A percentile compares a stretch with the other conserved stretches of the same genome.
Evolutionary conservation across 352 stramenopile species (phyloP).

Genomic region (Globisporangium paroecandrum): DNA sequence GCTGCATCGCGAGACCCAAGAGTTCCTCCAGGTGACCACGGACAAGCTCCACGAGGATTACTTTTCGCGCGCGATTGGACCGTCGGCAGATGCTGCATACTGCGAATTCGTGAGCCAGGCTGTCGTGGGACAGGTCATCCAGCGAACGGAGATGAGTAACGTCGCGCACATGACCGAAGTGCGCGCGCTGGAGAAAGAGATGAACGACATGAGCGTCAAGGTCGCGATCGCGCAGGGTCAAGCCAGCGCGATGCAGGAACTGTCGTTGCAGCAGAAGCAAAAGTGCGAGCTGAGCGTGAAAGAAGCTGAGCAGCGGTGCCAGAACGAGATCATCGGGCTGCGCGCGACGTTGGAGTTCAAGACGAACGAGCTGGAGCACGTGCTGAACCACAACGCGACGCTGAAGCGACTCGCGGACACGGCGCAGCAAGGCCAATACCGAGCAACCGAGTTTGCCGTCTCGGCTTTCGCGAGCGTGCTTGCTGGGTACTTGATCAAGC

Average conservation of each 20-base stretch:
- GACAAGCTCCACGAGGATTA: constrained; percentile 55
- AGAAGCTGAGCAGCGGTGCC: constrained; percentile 72
- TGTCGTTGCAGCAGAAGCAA: constrained; percentile 70
- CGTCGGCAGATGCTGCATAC: constrained; percentile 78
- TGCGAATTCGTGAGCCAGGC: constrained; percentile 80
- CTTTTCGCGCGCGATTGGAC: constrained; percentile 54
- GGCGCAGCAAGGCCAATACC: constrained; percentile 81
- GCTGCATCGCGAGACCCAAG: constrained; percentile 65
- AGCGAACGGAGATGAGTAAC: constrained; percentile 74
- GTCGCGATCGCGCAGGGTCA: constrained; percentile 79
- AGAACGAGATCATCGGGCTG: constrained; percentile 59
- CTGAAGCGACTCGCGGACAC: constrained; percentile 82
- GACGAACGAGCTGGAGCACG: constrained; percentile 84
- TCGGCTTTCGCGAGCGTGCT: constrained; percentile 68
- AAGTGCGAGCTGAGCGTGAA: constrained; percentile 75
- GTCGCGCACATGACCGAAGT: constrained; percentile 74
- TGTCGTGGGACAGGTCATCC: constrained; percentile 68
- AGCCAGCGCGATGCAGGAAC: constrained; percentile 77
- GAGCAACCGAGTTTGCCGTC: constrained; percentile 77
- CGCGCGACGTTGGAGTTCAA: constrained; percentile 80
- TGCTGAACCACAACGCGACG: constrained; percentile 86
- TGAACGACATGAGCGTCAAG: constrained; percentile 82
- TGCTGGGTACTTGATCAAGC: constrained; percentile 84
- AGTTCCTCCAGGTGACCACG: constrained; percentile 55
- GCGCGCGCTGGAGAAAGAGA: constrained; percentile 67